phyloP scores from a whole-genome alignment of 1,284 basidiomycete genomes.

The Cerrena zonata region DNA sequence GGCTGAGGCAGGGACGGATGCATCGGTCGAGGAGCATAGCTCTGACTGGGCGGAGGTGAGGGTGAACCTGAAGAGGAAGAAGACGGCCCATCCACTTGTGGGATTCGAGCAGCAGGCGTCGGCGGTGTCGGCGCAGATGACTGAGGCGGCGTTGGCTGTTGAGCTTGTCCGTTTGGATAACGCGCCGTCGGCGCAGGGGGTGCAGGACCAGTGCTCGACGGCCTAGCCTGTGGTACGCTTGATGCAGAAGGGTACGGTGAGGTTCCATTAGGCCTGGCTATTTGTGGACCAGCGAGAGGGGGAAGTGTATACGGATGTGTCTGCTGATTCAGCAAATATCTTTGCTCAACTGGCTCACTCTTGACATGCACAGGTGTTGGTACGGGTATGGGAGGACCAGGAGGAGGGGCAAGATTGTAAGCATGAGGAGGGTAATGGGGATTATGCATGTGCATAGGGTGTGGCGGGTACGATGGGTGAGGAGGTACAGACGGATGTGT shows the following conservation, averaged over 20 bases:
- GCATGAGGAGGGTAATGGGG: constrained; percentile 35
- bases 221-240: constrained; percentile 46
- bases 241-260: constrained; percentile 45
- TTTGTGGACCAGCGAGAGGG: constrained; percentile 57
- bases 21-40: constrained; percentile 52
- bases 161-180: constrained; percentile 7
- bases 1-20: constrained; percentile 35
- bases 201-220: constrained; percentile 22
- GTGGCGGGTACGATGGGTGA: constrained; percentile 21
- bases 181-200: constrained; percentile 23
- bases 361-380: constrained; percentile 47
- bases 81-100: constrained; percentile 59
- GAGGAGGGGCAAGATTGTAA: constrained; percentile 33
- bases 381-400: constrained; percentile 37
- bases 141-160: constrained; percentile 12
- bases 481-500: constrained; percentile 12
- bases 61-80: constrained; percentile 56
- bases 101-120: constrained; percentile 38
- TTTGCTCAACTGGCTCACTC: constrained; percentile 58
- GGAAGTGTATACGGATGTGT: constrained; percentile 48
- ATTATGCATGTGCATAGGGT: constrained; percentile 22
- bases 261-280: constrained; percentile 28
- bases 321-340: constrained; percentile 50
- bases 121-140: neutral
- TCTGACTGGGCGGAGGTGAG: constrained; percentile 50